These are phyloP conservation scores for Beauveria rudraprayagi DNA, from an alignment of 2,329 filamentous ascomycete genomes.

Conservation along the genomic window DNA sequence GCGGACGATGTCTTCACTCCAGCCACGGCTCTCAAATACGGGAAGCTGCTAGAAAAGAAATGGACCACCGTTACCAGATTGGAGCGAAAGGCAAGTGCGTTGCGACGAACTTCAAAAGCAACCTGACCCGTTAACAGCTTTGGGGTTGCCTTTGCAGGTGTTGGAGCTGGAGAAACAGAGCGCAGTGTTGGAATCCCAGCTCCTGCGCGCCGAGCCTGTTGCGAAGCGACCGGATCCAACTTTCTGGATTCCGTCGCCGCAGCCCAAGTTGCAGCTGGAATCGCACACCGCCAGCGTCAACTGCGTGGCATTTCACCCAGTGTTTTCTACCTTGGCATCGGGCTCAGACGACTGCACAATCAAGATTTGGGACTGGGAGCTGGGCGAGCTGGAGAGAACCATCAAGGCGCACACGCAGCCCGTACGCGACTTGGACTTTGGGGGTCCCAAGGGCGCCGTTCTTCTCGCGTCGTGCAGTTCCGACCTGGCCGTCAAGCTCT, in stretches of 20 bases:
- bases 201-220: slow-evolving; percentile 69
- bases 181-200: slow-evolving; percentile 64
- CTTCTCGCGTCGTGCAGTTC: slow-evolving; percentile 62
- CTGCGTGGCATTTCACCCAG: slow-evolving; percentile 84
- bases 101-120: background rate
- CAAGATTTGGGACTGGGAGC: slow-evolving; percentile 96
- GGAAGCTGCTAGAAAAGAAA: slow-evolving; percentile 91
- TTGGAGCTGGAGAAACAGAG: slow-evolving; percentile 80
- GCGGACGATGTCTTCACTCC: slow-evolving; percentile 64
- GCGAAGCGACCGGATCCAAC: slow-evolving; percentile 64
- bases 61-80: slow-evolving; percentile 92
- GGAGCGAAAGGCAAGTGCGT: slow-evolving; percentile 72
- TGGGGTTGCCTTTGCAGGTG: slow-evolving; percentile 52
- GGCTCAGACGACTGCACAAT: slow-evolving; percentile 90
- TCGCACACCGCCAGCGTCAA: slow-evolving; percentile 76
- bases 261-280: slow-evolving; percentile 72
- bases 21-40: slow-evolving; percentile 83
- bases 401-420: slow-evolving; percentile 88
- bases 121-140: background rate
- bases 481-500: slow-evolving; percentile 88
- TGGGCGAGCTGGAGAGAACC: slow-evolving; percentile 82
- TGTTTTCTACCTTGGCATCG: slow-evolving; percentile 83
- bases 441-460: slow-evolving; percentile 71
- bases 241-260: slow-evolving; percentile 79
- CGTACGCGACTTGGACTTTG: slow-evolving; percentile 83